phyloP scores from a whole-genome alignment of 1,139 yeast species.

The Zygosaccharomyces sapae region DNA sequence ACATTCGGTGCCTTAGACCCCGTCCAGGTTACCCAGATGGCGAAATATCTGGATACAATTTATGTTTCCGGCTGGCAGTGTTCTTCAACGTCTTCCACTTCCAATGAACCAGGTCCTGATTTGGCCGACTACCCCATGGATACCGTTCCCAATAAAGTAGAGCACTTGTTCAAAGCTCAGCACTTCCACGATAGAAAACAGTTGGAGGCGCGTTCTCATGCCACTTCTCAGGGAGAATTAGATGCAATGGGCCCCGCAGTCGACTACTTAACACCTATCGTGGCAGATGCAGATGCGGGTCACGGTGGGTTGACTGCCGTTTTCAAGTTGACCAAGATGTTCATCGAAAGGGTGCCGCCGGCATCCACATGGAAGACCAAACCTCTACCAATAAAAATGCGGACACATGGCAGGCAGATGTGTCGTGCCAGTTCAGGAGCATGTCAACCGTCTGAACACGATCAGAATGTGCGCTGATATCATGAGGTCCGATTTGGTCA shows the following conservation, averaged over 20 bases:
- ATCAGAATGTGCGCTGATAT: conserved; percentile 95
- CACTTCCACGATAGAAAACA: conserved; percentile 96
- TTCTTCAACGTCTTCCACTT: conserved; percentile 93
- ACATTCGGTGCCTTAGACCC: conserved; percentile 98
- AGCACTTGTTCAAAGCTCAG: conserved; percentile 95
- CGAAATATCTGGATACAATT: conserved; percentile 85
- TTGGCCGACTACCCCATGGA: conserved; percentile 98
- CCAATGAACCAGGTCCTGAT: conserved; percentile 97
- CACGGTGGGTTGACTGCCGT: conserved; percentile 98
- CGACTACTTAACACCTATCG: conserved; percentile 89
- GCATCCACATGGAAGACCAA: conserved; percentile 97
- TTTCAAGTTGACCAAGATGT: conserved; percentile 90
- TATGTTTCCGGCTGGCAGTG: conserved; percentile 99
- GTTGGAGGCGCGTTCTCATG: conserved; percentile 81
- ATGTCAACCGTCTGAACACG: conserved; percentile 87
- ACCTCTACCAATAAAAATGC: conserved; percentile 99
- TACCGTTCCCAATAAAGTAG: conserved; percentile 97
- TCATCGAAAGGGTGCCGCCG: conserved; percentile 99
- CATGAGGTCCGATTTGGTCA: conserved; percentile 77
- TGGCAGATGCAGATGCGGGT: conserved; percentile 98
- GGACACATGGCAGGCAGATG: conserved; percentile 98
- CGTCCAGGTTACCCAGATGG: conserved; percentile 94
- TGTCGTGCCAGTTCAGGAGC: conserved; percentile 95
- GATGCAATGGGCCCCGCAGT: conserved; percentile 46
- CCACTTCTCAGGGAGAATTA: conserved; percentile 43